Evolutionary conservation across 805 yeast genomes (phyloP), one percentile per base, ranked within the genome.

Genomic region (Spathaspora sp.): DNA sequence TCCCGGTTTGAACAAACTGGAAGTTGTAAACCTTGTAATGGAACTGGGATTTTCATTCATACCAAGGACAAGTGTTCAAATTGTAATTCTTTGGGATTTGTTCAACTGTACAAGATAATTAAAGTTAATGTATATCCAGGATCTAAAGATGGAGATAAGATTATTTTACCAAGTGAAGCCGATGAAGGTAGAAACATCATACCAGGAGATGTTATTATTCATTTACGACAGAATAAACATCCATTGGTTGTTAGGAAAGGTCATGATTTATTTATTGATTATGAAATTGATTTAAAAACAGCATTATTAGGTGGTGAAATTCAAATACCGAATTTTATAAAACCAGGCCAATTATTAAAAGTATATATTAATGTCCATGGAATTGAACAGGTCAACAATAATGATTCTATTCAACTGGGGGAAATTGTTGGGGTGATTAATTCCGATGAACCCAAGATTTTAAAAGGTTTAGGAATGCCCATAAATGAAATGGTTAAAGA

Each of bases 151-250:
- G 83, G 84, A 0, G 82, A 82, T 54, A 66, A 70, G 44, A 74
- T 84, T 17, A 68, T 81, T 1, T 66, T 84, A 18, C 68, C 76
- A n/a, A 80, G 83, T 5, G 84, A 80, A 58, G 88, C 85, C 0
- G 91, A 86, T 60, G 87, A 85, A 63, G 86, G 82, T 0, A 63
- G 78, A 17, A 73, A 76, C 53, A 68, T 81, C 2, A 66, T 78
- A 2, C 87, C 91, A 0, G 92, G 92, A 1, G 89, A 86, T 62
- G 85, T 86, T 6, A 67, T 85, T 2, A 76, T 86, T 9, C 80
- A 78, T 1, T 63, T 86, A 20, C 72, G 73, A 39, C 77, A 78
- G 56, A 53, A 71, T 46, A 58, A 61, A 4, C 76, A 73, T 55
- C 64, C 66, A 9, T 57, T 54, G 17, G 75, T 79, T 50, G 69